Conservation (phyloP, 345 rosid genomes). For the Salix exigua region DNA sequence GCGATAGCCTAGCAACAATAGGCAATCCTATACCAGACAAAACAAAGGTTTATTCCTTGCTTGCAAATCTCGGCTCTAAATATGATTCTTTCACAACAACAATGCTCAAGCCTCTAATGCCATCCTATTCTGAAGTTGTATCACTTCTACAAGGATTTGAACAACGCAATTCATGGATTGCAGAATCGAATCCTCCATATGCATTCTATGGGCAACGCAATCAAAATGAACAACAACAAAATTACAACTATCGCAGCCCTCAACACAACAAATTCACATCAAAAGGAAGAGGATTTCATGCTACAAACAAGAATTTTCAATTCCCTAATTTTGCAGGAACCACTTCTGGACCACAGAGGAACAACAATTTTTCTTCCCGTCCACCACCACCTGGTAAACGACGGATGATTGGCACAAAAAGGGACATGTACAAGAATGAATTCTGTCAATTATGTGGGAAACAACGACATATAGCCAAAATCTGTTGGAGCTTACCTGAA, state of each 20-base stretch:
- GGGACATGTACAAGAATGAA: too few relatives aligned
- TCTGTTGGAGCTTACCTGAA: too few relatives aligned
- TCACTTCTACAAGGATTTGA: too few relatives aligned
- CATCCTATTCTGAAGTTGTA: too few relatives aligned
- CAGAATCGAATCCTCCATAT: too few relatives aligned
- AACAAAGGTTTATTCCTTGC: neutral
- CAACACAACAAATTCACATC: neutral
- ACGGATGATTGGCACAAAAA: too few relatives aligned
- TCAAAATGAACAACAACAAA: neutral
- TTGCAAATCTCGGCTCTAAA: neutral
- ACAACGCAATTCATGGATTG: too few relatives aligned
- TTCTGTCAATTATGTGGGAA: too few relatives aligned
- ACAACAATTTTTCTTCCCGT: neutral
- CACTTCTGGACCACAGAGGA: neutral
- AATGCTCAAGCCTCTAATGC: conserved; percentile 2
- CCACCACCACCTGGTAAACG: too few relatives aligned
- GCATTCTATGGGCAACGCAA: too few relatives aligned
- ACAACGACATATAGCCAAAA: too few relatives aligned
- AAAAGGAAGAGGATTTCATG: neutral
- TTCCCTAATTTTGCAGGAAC: neutral
- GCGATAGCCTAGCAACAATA: neutral
- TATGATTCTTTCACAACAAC: neutral
- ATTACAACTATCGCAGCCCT: neutral
- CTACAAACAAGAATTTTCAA: neutral
- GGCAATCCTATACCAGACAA: neutral